Evolutionary conservation across 352 stramenopile genomes (phyloP), one percentile per base, ranked within the genome.

Genomic region (Phytophthora podocarpi): DNA sequence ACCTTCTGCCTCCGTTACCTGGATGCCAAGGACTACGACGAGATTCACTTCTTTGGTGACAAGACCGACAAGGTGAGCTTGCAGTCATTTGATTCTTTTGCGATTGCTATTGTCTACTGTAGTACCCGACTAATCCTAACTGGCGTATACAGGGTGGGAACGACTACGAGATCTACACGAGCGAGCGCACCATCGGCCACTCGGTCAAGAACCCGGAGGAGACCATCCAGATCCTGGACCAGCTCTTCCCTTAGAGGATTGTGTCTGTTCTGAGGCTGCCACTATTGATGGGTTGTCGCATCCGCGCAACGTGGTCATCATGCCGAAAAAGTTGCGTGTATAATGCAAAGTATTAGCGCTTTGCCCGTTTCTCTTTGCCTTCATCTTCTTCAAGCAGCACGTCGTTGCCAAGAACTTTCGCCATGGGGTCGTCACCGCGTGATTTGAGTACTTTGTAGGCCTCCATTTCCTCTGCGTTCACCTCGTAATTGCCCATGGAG

Each of bases 11-110:
- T 99, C 43, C 87, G 91, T 48, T 99, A 96, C 80, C 68, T 97
- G 30, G 78, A 89, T 50, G 78, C 89, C 11, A 91, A 82, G 49
- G 96, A 98, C 75, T 99, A 98, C 81, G 97, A 99, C 69, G 96
- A 99, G 72, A 97, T 99, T 72, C 97, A 99, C 80, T 99, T 99
- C 71, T 99, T 99, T 72, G 98, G 98, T 46, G 98, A 99, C 89
- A 99, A 99, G 82, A 99, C 97, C 15, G 96, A 98, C 80, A 76
- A 97, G 71, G 85, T 93, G 39, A 52, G 59, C 23, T 64, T 12
- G 23, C 21, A 39, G 16, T 39, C 34, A 40, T 28, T 43, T 23
- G 16, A 31, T 37, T 42, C 24, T 2, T 37, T 49, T n/a, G 21
- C 10, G 24, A 24, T 32, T 54, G 30, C 13, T 58, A 49, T 48